phyloP scores from a whole-genome alignment of 2,329 filamentous ascomycete genomes.

The Scedosporium aurantiacum region DNA sequence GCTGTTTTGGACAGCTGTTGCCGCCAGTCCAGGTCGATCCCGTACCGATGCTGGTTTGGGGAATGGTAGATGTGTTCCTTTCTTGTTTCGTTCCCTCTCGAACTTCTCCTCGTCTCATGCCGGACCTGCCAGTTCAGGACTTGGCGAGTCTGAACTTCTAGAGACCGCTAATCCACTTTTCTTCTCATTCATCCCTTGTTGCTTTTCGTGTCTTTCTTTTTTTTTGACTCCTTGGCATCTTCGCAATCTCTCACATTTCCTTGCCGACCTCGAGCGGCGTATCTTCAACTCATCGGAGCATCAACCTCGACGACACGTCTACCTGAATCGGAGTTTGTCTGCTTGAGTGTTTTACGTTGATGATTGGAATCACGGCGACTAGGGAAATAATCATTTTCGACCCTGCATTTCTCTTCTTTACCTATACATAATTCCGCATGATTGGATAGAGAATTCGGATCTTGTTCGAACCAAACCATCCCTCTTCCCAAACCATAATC shows the following conservation, averaged over 20 bases:
- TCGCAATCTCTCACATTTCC: too few relatives aligned
- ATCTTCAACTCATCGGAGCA: too few relatives aligned
- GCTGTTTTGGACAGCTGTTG: constrained; percentile 5
- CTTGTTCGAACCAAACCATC: background rate
- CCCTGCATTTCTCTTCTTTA: background rate
- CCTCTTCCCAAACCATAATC: background rate
- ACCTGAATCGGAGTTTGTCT: background rate
- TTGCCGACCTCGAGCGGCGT: too few relatives aligned
- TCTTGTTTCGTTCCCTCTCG: background rate
- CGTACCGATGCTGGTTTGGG: background rate
- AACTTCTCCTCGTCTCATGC: background rate
- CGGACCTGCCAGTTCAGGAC: background rate
- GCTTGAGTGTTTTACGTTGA: too few relatives aligned
- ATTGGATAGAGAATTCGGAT: background rate
- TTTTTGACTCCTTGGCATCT: background rate
- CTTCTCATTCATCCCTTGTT: background rate
- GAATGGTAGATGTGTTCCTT: background rate
- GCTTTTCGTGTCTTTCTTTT: background rate
- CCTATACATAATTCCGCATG: background rate
- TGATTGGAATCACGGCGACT: background rate
- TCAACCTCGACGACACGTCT: background rate
- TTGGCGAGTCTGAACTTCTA: background rate
- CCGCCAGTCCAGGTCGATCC: background rate
- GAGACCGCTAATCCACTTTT: background rate
- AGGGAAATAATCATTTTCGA: background rate